phyloP scores from a whole-genome alignment of 2,329 filamentous ascomycete species.

The Immersiporthe knoxdaviesiana region DNA sequence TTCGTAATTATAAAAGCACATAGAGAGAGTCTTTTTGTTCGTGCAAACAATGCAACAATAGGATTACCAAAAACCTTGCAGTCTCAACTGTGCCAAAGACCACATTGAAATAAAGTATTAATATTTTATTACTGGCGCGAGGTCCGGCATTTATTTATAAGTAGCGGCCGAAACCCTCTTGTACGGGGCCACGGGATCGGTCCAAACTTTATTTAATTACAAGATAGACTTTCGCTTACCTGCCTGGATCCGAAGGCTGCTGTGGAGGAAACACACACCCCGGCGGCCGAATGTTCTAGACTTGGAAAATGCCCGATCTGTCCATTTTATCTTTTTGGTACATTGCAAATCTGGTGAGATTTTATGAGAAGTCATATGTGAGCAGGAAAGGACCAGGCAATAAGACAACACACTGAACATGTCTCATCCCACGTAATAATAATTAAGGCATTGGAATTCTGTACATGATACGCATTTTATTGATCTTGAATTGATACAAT shows the following conservation, averaged over 20 bases:
- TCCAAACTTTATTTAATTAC: background rate
- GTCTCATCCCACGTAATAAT: too few relatives aligned
- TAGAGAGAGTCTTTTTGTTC: background rate
- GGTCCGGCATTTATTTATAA: background rate
- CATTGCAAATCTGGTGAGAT: too few relatives aligned
- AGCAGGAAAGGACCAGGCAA: too few relatives aligned
- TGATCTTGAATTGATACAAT: too few relatives aligned
- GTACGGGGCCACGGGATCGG: background rate
- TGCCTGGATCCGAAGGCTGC: background rate
- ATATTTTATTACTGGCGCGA: background rate
- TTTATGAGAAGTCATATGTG: too few relatives aligned
- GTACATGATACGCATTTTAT: too few relatives aligned
- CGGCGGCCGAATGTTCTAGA: background rate
- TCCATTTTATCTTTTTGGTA: too few relatives aligned
- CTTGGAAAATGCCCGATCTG: background rate
- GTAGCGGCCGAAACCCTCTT: background rate
- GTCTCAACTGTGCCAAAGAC: background rate
- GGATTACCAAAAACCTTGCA: too few relatives aligned
- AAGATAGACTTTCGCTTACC: background rate
- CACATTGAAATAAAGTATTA: too few relatives aligned
- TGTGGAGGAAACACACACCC: too few relatives aligned
- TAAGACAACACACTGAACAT: too few relatives aligned
- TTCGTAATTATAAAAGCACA: background rate
- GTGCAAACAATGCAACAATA: background rate
- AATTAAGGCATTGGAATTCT: too few relatives aligned